A percentile compares a stretch with the other conserved stretches of the same genome.
Evolutionary conservation across 441 rosid species (phyloP).

Genomic region (Syzygium syzygioides): DNA sequence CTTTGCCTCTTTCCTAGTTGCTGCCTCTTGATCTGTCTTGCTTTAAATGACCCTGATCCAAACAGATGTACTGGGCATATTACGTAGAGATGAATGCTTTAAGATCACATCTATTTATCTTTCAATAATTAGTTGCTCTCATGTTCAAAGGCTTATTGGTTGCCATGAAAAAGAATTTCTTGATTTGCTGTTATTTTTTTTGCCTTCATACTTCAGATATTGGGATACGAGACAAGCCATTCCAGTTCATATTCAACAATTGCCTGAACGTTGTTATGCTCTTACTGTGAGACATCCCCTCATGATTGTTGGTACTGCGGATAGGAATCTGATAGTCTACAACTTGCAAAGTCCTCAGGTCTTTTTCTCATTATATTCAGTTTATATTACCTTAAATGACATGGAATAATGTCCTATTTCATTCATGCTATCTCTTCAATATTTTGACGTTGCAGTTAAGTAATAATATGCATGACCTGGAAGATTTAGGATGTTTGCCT

Average conservation of each 20-base stretch:
- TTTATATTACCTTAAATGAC: background rate
- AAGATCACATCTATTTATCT: background rate
- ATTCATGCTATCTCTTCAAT: background rate
- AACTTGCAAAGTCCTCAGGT: constrained; percentile 96
- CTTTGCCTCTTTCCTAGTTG: background rate
- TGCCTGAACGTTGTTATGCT: constrained; percentile 89
- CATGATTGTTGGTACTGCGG: constrained; percentile 98
- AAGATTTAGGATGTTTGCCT: background rate
- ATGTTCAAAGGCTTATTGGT: background rate
- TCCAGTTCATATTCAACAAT: constrained; percentile 90
- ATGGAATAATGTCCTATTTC: background rate
- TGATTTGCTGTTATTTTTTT: background rate
- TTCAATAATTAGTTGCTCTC: background rate
- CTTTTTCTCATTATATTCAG: background rate
- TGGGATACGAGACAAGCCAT: constrained; percentile 86
- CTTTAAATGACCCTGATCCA: background rate
- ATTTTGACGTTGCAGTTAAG: background rate
- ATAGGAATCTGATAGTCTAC: constrained; percentile 74
- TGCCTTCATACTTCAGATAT: constrained; percentile 33
- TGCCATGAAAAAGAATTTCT: background rate
- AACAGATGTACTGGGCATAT: background rate
- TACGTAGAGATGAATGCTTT: background rate
- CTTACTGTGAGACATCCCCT: constrained; percentile 77
- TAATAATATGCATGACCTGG: background rate
- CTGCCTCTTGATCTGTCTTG: background rate